These are phyloP conservation scores for Aspergillus ochraceus DNA, from an alignment of 2,329 filamentous ascomycete genomes.

Conservation along the genomic window DNA sequence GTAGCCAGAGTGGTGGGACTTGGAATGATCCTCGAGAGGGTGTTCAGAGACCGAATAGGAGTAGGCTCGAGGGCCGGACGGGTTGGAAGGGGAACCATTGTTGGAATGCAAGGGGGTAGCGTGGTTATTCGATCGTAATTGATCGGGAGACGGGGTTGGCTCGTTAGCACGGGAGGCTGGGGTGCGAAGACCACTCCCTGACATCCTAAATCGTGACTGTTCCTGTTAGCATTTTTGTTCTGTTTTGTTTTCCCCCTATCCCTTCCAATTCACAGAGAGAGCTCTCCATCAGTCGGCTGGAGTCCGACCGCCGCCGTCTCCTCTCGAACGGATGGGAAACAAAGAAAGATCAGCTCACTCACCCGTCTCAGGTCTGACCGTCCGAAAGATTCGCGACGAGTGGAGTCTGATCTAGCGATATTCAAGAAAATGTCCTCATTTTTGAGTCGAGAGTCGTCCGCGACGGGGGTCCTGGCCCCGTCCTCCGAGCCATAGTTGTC, in stretches of 20 bases:
- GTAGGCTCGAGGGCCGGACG: constrained; percentile 26
- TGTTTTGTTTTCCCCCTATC: neutral
- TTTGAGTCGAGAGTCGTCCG: constrained; percentile 39
- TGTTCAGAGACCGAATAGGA: constrained; percentile 37
- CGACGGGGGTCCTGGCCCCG: constrained; percentile 32
- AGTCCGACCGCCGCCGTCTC: no score
- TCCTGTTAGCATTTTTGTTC: constrained; percentile 4
- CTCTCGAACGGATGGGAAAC: neutral
- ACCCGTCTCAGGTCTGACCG: constrained; percentile 42
- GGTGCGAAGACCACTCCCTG: constrained; percentile 35
- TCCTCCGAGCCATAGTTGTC: constrained; percentile 30
- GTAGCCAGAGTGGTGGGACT: constrained; percentile 35
- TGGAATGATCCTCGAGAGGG: constrained; percentile 39
- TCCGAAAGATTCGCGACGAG: constrained; percentile 36
- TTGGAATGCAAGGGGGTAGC: constrained; percentile 37
- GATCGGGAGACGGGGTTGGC: constrained; percentile 39
- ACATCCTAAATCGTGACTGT: constrained; percentile 40
- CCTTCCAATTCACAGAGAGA: constrained; percentile 17
- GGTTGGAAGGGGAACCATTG: constrained; percentile 31
- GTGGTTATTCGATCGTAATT: constrained; percentile 31
- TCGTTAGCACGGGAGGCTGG: constrained; percentile 33
- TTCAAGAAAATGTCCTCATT: constrained; percentile 50
- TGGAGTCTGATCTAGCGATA: constrained; percentile 44
- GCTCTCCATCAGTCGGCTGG: neutral
- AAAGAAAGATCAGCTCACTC: constrained; percentile 21